Base-by-base conservation (phyloP, 257 asterid species). In the Fraxinus anomala region DNA sequence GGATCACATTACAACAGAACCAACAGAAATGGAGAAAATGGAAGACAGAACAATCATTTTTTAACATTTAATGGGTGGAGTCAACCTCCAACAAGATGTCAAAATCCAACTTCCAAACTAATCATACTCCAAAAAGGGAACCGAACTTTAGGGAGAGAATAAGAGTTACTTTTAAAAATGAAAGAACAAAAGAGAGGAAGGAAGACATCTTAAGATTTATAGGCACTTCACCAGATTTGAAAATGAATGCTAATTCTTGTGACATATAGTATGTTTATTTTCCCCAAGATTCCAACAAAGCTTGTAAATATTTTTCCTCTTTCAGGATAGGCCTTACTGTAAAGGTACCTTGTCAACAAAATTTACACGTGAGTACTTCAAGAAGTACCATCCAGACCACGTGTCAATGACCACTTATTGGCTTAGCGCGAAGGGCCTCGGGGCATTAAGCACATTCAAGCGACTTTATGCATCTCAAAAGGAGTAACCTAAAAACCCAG, bases 21-120 rank as follows among this genome's bases (percentile, higher is more conserved):
- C 66, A 73, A 16, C 24, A 67, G 75, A 40, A 70, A 67, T 66
- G 79, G 67, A 14, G 12, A 36, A 33, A 30, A 49, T 17, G 51
- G 14, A 26, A 63, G 36, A 63, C 36, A 63, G n/a, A 30, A 16
- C 51, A 56, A 39, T 54, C 66, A 39, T 61, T 49, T 23, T 36
- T 72, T 33, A 34, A 73, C 70, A 69, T 76, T 65, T 68, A 68
- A 51, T 39, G 39, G 12, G 16, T 23, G 34, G 34, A 26, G 63
- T 23, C 19, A 81, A 54, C 49, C 68, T 54, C 81, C 75, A 30
- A 63, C 17, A 16, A 83, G 73, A 70, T 0, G 9, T 34, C 31
- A 76, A 68, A 51, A 63, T 69, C 63, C 66, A 31, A 69, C 44
- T 23, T 63, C 66, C 9, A 70, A 30, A 14, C 34, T 68, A 75